Base-by-base conservation (phyloP, 2,329 filamentous ascomycete species). In the Fusarium sp. region DNA sequence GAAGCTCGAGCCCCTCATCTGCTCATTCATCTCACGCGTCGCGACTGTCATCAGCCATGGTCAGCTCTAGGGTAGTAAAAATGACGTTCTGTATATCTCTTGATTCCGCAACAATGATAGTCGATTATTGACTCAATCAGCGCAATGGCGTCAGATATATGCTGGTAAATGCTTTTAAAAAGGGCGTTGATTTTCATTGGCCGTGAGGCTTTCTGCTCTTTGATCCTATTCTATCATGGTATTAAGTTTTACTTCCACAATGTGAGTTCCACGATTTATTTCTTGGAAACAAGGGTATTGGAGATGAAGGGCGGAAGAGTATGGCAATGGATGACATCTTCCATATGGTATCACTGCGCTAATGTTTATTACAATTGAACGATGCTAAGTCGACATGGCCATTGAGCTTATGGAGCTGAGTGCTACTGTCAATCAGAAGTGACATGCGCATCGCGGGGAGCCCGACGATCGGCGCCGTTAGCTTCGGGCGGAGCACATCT, bases 201-300 rank as follows among this genome's bases (percentile, higher is more conserved):
- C 9, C 1, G 9, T 37, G 3, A 19, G 10, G 18, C 35, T 7
- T 37, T 7, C 35, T 3, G 18, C 3, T 10, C 2, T 11, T 11
- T 19, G 2, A 2, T 19, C 19, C 6, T 38, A 19, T 11, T 19
- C 35, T 37, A 37, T 19, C 18, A 19, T 19, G 2, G 9, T 3
- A 10, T 9, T 9, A 37, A 37, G 10, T 37, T 7, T 37, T 19
- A 6, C 0, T 9, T 8, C 19, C 6, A 18, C 10, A 1, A 4
- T 37, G 35, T 19, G 37, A 38, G 37, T 7, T 9, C 18, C 4
- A 1, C 4, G 3, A 4, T n/a, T 4, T 11, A 7, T 11, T 3
- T 10, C 1, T 18, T 35, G 0, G 4, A 5, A 1, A 0, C 4
- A 5, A 14, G 4, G 16, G 11, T 4, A 1, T 2, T 7, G 2